Conservation (phyloP, 2,329 filamentous ascomycete genomes). For the Pezicula radicicola region DNA sequence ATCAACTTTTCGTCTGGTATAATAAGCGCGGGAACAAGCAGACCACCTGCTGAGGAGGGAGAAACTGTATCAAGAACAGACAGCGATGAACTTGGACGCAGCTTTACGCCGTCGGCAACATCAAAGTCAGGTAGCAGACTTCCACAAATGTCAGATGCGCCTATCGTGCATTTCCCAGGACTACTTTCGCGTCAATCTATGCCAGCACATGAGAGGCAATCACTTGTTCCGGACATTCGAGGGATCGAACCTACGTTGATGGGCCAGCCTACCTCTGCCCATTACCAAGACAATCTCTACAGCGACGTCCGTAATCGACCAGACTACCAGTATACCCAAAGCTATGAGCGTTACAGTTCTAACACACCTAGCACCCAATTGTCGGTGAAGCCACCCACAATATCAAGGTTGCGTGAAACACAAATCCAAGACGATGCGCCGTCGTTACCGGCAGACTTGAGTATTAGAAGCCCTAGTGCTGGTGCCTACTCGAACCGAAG, state of each 20-base stretch:
- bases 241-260: slow-evolving; percentile 18
- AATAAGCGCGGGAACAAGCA: slow-evolving; percentile 5
- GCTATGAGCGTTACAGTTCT: slow-evolving; percentile 20
- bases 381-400: background rate
- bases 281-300: slow-evolving; percentile 6
- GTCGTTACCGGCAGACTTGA: slow-evolving; percentile 21
- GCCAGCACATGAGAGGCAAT: background rate
- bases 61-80: background rate
- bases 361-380: slow-evolving; percentile 5
- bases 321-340: slow-evolving; percentile 15
- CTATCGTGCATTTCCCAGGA: too few species aligned
- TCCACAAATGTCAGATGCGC: too few species aligned
- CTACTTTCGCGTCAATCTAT: background rate
- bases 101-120: background rate
- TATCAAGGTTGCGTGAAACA: slow-evolving; percentile 9
- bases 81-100: background rate
- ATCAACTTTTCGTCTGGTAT: slow-evolving; percentile 11
- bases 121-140: background rate
- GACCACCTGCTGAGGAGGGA: background rate
- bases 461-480: slow-evolving; percentile 11
- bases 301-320: background rate
- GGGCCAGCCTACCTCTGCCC: slow-evolving; percentile 1
- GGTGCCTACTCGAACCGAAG: slow-evolving; percentile 11
- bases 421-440: slow-evolving; percentile 11
- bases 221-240: background rate